Conservation (phyloP, 2,329 filamentous ascomycete species). For the Aureobasidium sp. region DNA sequence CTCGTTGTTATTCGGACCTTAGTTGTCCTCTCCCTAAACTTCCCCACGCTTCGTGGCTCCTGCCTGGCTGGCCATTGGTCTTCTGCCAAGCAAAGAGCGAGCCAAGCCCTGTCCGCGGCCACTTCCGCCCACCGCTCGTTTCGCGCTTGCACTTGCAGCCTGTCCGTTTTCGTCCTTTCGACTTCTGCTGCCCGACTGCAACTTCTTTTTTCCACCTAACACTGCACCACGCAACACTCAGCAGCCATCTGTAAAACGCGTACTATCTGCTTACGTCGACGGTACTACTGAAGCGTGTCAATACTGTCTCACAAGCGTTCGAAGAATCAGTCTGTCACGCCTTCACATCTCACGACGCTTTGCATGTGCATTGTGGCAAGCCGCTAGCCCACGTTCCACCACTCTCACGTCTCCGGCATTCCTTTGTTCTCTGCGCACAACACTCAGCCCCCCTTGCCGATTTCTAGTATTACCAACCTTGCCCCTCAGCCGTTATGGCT, state of each 20-base stretch:
- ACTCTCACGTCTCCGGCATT: not conserved
- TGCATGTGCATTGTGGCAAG: constrained; percentile 3
- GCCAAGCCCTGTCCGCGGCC: not conserved
- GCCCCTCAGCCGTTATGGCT: constrained; percentile 15
- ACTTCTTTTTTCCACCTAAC: not conserved
- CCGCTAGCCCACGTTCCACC: constrained; percentile 6
- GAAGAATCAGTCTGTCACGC: not conserved
- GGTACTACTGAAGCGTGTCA: not conserved
- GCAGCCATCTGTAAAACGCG: not conserved
- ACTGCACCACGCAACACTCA: not conserved
- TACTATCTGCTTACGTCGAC: not conserved
- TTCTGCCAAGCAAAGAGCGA: not conserved
- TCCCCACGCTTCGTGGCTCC: constrained; percentile 8
- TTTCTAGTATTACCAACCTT: not conserved
- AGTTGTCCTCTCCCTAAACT: constrained; percentile 14
- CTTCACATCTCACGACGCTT: not conserved
- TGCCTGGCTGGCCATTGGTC: not conserved
- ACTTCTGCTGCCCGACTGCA: not conserved
- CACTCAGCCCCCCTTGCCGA: not conserved
- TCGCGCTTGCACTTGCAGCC: not conserved
- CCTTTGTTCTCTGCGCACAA: constrained; percentile 8
- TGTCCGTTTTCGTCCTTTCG: not conserved
- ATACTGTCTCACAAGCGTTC: not conserved
- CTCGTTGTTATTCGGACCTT: constrained; percentile 1
- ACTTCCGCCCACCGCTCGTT: not conserved